A percentile compares a stretch with the other conserved stretches of the same genome.
These are phyloP conservation scores for Tetrahymena thermophila DNA, from an alignment of 73 alveolate species.

Conservation along the genomic window DNA sequence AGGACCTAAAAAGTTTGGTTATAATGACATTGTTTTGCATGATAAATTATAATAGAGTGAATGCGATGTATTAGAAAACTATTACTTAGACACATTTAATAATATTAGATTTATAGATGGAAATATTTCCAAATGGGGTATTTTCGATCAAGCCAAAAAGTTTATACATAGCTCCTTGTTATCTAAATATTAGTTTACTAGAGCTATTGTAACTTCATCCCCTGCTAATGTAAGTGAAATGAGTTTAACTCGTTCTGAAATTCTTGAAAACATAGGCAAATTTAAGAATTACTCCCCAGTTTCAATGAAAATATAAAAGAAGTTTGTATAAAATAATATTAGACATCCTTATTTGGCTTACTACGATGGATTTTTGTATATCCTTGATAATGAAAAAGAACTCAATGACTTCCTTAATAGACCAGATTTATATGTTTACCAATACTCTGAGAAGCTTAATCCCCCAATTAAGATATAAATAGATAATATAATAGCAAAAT, in stretches of 20 bases:
- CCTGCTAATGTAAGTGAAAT: constrained; percentile 28
- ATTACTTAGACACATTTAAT: constrained; percentile 12
- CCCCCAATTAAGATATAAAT: constrained; percentile 3
- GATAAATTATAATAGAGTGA: constrained; percentile 1
- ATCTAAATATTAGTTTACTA: constrained; percentile 17
- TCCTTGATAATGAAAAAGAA: constrained; percentile 6
- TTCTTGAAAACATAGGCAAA: constrained; percentile 9
- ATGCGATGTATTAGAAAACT: background rate
- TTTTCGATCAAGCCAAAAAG: background rate
- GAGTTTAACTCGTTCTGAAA: constrained; percentile 13
- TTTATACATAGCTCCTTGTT: background rate
- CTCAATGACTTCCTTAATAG: constrained; percentile 23
- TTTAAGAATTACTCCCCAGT: constrained; percentile 33
- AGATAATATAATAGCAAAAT: constrained; percentile 18
- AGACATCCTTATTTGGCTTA: constrained; percentile 14
- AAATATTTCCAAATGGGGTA: constrained; percentile 28
- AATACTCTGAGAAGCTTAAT: constrained; percentile 5
- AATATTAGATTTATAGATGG: constrained; percentile 33
- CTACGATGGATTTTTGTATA: constrained; percentile 20
- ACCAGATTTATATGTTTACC: constrained; percentile 9
- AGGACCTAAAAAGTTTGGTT: constrained; percentile 19
- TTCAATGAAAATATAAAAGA: constrained; percentile 13
- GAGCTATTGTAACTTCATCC: constrained; percentile 16
- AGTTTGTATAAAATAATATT: constrained; percentile 1
- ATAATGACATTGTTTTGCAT: constrained; percentile 11